phyloP scores from a whole-genome alignment of 208 protist species.

The Balamuthia mandrillaris region DNA sequence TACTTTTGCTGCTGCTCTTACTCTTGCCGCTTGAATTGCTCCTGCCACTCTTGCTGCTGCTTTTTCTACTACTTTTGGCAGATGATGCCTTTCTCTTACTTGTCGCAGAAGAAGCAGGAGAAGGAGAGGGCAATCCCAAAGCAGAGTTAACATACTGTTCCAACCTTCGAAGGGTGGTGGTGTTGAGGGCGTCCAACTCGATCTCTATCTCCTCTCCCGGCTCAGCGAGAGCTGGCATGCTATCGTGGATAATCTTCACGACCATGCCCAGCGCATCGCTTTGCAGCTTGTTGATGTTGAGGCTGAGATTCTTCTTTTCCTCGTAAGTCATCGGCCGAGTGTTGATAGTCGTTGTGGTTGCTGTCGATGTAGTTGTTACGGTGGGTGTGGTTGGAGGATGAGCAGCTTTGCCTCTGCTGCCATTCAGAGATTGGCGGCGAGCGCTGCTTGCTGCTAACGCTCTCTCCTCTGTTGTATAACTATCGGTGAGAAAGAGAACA shows the following conservation, averaged over 20 bases:
- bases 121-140: too few species aligned
- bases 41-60: too few species aligned
- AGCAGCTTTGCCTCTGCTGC: too few species aligned
- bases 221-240: neutral
- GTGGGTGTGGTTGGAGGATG: too few species aligned
- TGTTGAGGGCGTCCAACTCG: neutral
- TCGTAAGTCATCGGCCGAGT: neutral
- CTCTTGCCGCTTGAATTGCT: neutral
- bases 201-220: neutral
- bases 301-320: neutral
- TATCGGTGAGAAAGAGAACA: too few species aligned
- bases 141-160: neutral
- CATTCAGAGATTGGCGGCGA: too few species aligned
- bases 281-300: neutral
- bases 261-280: neutral
- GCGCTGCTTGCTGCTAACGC: too few species aligned
- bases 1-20: neutral
- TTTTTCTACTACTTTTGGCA: too few species aligned
- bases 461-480: too few species aligned
- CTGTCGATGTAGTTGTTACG: neutral
- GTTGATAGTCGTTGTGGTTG: neutral
- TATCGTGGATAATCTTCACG: neutral
- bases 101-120: too few species aligned
- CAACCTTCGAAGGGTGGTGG: neutral
- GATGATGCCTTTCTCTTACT: too few species aligned